phyloP scores from a whole-genome alignment of 202 grass and related monocot genomes.

The Setaria italica region DNA sequence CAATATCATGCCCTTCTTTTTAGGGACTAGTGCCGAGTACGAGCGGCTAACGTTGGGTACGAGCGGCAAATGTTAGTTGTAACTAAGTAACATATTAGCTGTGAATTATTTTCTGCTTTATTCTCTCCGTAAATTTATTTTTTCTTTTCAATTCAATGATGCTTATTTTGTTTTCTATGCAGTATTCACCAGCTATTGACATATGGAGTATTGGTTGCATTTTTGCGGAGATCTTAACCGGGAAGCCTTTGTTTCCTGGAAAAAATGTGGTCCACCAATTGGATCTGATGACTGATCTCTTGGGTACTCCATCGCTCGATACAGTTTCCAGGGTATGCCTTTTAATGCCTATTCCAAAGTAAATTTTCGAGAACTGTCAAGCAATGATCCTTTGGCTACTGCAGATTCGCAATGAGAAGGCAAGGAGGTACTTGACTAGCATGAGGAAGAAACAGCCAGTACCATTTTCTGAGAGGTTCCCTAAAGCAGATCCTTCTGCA shows the following conservation, averaged over 20 bases:
- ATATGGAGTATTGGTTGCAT: conserved; percentile 99
- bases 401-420: conserved; percentile 97
- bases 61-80: conserved; percentile 39
- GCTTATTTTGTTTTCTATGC: conserved; percentile 55
- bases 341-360: conserved; percentile 36
- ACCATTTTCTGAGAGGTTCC: conserved; percentile 86
- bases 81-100: conserved; percentile 21
- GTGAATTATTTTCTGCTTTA: conserved; percentile 38
- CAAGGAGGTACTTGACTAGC: conserved; percentile 85
- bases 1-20: conserved; percentile 38
- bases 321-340: conserved; percentile 87
- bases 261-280: conserved; percentile 99
- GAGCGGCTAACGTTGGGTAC: conserved; percentile 21
- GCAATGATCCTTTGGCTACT: conserved; percentile 43
- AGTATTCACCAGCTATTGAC: conserved; percentile 99
- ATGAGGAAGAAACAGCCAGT: conserved; percentile 86
- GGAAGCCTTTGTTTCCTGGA: conserved; percentile 97
- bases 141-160: conserved; percentile 27
- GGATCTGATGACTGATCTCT: conserved; percentile 98
- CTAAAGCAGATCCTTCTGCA: conserved; percentile 85
- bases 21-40: conserved; percentile 41
- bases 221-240: conserved; percentile 94
- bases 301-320: conserved; percentile 84
- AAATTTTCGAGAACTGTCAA: conserved; percentile 32
- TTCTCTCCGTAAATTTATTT: conserved; percentile 8